Conservation (phyloP, 371 early-diverging fungal genomes). For the Mortierella sp. region DNA sequence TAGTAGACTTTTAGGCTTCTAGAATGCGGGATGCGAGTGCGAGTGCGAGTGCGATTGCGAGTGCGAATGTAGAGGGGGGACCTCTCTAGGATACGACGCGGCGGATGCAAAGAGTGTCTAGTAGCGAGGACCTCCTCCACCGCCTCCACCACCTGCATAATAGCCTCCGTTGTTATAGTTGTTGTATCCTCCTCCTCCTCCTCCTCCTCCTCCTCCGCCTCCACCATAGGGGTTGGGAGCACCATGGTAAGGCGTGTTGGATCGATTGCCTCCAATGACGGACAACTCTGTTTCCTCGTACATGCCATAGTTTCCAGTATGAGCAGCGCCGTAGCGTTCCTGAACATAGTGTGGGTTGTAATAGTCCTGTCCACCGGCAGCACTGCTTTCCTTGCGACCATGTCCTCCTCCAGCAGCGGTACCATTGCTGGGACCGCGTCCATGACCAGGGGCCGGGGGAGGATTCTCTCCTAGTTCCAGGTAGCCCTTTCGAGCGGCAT, state of each 20-base stretch:
- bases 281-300: constrained; percentile 52
- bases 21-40: too few relatives aligned
- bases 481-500: constrained; percentile 37
- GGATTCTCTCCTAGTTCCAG: constrained; percentile 39
- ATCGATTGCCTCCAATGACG: constrained; percentile 35
- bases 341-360: constrained; percentile 44
- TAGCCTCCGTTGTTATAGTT: constrained; percentile 27
- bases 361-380: constrained; percentile 16
- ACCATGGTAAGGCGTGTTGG: constrained; percentile 15
- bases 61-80: too few relatives aligned
- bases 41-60: too few relatives aligned
- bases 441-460: constrained; percentile 18
- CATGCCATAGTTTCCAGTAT: constrained; percentile 30
- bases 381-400: constrained; percentile 27
- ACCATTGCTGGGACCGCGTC: too few relatives aligned
- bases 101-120: too few relatives aligned
- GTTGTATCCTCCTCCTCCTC: constrained; percentile 42
- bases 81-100: too few relatives aligned
- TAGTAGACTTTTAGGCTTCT: too few relatives aligned
- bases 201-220: too few relatives aligned
- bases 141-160: constrained; percentile 32
- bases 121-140: too few relatives aligned
- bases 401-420: too few relatives aligned
- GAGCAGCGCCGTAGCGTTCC: constrained; percentile 43
- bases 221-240: constrained; percentile 9